Base-by-base conservation (phyloP, 2,329 filamentous ascomycete species). In the Penicillium sumatraense region DNA sequence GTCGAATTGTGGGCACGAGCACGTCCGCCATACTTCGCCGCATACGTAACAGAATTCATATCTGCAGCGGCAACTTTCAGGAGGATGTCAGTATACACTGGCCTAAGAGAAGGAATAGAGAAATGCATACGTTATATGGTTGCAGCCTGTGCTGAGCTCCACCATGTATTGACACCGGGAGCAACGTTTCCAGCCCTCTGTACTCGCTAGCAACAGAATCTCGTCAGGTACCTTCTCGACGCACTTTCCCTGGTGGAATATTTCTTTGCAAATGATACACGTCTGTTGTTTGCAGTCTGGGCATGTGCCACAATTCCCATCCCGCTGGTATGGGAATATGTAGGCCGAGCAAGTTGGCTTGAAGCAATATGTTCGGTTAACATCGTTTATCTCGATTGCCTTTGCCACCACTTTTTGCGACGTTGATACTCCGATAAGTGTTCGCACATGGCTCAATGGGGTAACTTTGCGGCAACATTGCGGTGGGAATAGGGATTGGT, bases 141-240 rank as follows among this genome's bases (percentile, higher is more conserved):
- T 68, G 56, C 72, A 74, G 4, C 70, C 72, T 5, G 49, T 50
- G 6, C 49, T 51, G 14, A 75, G 54, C 53, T 74, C 71, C 14
- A 74, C 60, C 13, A 74, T 81, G 35, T 83, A 80, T 60, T 83
- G 85, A 75, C 92, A 96, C 59, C 81, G 86, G 68, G 86, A 87
- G 71, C 91, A 96, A 44, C 85, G 81, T 71, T 90, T 87, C 87
- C 88, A 93, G 21, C 89, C 88, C 49, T 87, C 80, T 23, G 86
- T 79, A 62, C 86, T 85, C 6, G 87, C 87, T 55, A 88, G 80
- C 48, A n/a, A 71, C 46, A 14, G 64, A 63, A 40, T 69, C 59
- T n/a, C 63, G 42, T n/a, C n/a, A n/a, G n/a, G n/a, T n/a, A n/a
- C n/a, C 31, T 69, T 63, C 2, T 67, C 48, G 2, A 61, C 63